Base-by-base conservation (phyloP, 2,329 filamentous ascomycete genomes). In the Arthrinium puccinioides region DNA sequence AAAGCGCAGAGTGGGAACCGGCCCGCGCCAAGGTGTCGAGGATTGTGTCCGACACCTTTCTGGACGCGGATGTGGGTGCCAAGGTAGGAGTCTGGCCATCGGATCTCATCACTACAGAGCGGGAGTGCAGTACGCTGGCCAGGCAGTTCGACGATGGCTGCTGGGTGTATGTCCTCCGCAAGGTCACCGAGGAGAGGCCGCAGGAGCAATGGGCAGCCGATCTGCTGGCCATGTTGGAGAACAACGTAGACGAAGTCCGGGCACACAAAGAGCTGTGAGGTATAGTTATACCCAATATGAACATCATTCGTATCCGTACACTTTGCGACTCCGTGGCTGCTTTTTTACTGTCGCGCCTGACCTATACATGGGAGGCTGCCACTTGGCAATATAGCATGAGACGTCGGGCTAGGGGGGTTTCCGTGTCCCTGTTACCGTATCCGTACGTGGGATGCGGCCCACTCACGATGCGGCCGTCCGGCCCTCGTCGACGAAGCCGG, bases 41-140 rank as follows among this genome's bases (percentile, higher is more conserved):
- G 42, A 63, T 83, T 39, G 66, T 82, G 20, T 64, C 74, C 23
- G 80, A 84, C 50, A 79, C 69, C 42, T 84, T 84, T 51, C 60
- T 84, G n/a, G 79, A 84, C 49, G 69, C 72, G 43, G 67, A 73
- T 39, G 78, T 81, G 67, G 77, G 78, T 27, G 78, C 78, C 3
- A 61, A 63, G 18, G 44, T 70, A 14, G 74, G 75, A 0, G 59
- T 74, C 43, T 82, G 76, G 76, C 76, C 76, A 0, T 61, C 45
- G 16, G 48, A 45, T 15, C 44, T 50, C 5, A 57, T 57, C 33
- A 48, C 53, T 26, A 53, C 54, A 18, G 61, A 64, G 15, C 48
- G 48, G 38, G 45, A 56, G 32, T 74, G 68, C 31, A 54, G 49
- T 27, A 44, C 45, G 13, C 52, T 47, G 3, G 57, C 51, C 11